phyloP scores from a whole-genome alignment of 148 eudicot species.

The Camellia granthamiana region DNA sequence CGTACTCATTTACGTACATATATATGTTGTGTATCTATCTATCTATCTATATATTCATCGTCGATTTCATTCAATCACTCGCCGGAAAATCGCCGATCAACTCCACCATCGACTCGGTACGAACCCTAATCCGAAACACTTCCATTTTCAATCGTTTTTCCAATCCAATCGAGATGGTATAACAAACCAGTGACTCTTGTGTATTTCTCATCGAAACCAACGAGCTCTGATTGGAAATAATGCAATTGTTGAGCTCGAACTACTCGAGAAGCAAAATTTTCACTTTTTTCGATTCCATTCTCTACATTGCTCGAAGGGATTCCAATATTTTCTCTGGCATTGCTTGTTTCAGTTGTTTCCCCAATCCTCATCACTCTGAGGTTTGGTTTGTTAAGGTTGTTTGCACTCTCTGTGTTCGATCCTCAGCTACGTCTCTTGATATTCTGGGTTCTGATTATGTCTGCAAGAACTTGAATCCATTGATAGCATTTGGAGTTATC shows the following conservation, averaged over 20 bases:
- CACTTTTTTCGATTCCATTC: neutral
- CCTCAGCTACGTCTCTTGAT: conserved; percentile 26
- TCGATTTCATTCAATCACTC: neutral
- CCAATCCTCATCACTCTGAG: conserved; percentile 2
- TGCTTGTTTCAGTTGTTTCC: conserved; percentile 14
- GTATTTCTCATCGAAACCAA: neutral
- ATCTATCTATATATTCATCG: neutral
- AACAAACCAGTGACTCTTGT: neutral
- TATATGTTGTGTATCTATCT: neutral
- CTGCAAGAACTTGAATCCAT: conserved; percentile 34
- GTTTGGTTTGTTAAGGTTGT: conserved; percentile 70
- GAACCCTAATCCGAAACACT: conserved; percentile 3
- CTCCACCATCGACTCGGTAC: neutral
- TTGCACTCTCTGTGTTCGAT: conserved; percentile 50
- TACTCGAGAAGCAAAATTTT: neutral
- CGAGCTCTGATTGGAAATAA: conserved; percentile 19
- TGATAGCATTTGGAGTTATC: conserved; percentile 55
- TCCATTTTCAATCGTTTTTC: neutral
- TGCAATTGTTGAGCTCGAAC: conserved; percentile 24
- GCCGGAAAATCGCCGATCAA: neutral
- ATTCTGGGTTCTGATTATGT: conserved; percentile 42
- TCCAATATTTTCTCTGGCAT: conserved; percentile 19
- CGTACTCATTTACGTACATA: neutral
- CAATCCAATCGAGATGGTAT: conserved; percentile 11
- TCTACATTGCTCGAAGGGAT: conserved; percentile 17